These are phyloP conservation scores for Penicillium malachiteum DNA, from an alignment of 495 filamentous ascomycete genomes.

Conservation along the genomic window DNA sequence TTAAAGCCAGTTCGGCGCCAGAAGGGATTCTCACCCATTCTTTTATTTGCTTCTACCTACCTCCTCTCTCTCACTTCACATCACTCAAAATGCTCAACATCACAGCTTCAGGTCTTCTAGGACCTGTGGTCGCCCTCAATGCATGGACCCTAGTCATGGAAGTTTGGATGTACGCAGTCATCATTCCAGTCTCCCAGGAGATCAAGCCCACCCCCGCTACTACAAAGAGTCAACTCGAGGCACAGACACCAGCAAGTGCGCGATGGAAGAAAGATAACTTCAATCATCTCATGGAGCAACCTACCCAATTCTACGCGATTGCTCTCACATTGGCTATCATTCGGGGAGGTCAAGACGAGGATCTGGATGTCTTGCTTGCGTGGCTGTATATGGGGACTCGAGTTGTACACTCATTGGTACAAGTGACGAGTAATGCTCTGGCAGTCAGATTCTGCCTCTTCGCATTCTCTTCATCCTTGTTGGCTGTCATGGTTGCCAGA, in stretches of 20 bases:
- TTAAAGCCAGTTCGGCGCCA: no score
- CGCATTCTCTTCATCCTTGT: constrained; percentile 14
- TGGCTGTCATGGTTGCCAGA: constrained; percentile 18
- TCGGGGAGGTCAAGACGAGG: constrained; percentile 8
- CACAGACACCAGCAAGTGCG: constrained; percentile 18
- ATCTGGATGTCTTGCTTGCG: constrained; percentile 2
- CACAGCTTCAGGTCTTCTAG: constrained; percentile 21
- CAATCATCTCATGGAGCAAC: constrained; percentile 29
- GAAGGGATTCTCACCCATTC: no score
- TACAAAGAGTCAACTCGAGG: constrained; percentile 11
- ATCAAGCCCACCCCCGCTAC: neutral
- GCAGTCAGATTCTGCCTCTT: constrained; percentile 14
- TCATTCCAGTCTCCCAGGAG: neutral
- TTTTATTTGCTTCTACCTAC: no score
- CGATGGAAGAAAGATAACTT: constrained; percentile 31
- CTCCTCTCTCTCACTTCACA: neutral
- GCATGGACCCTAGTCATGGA: constrained; percentile 27
- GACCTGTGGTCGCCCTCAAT: constrained; percentile 30
- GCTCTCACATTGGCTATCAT: constrained; percentile 20
- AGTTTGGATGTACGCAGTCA: constrained; percentile 25
- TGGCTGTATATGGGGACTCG: neutral
- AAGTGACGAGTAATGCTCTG: constrained; percentile 15
- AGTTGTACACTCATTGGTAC: constrained; percentile 20
- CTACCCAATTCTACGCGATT: constrained; percentile 30
- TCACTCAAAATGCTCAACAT: constrained; percentile 3